Percentiles rank a stretch among this genome's conserved stretches.
Evolutionary conservation across 1,284 basidiomycete genomes (phyloP).

Genomic region (Apiotrichum brassicae): DNA sequence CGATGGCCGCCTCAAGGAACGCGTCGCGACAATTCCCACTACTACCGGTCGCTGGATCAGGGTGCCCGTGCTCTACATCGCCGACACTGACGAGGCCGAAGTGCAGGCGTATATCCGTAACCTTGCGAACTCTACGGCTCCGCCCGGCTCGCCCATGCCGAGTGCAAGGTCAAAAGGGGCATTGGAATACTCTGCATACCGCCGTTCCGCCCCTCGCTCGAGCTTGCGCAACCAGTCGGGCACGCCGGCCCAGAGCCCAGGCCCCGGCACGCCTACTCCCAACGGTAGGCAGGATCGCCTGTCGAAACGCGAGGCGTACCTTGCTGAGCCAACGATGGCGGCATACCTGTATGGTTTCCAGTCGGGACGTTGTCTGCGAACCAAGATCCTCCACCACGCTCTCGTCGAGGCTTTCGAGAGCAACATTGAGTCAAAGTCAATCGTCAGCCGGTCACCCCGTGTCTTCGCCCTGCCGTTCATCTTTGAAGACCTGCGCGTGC

Average conservation of each 20-base stretch:
- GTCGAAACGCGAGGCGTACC: conserved; percentile 12
- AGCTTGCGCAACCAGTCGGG: neutral
- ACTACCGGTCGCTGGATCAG: conserved; percentile 32
- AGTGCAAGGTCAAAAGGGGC: conserved; percentile 3
- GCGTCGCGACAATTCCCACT: conserved; percentile 27
- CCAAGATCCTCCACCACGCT: conserved; percentile 26
- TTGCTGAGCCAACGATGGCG: conserved; percentile 26
- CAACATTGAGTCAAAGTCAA: conserved; percentile 9
- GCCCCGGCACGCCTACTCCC: neutral
- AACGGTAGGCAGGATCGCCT: neutral
- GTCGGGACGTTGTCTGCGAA: conserved; percentile 24
- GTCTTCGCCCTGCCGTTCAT: conserved; percentile 34
- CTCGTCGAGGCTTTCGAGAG: conserved; percentile 21
- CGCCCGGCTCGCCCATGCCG: conserved; percentile 1
- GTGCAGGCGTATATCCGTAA: conserved; percentile 27
- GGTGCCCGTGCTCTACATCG: conserved; percentile 19
- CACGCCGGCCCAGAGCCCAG: neutral
- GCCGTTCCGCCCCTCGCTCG: conserved; percentile 1
- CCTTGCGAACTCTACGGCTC: conserved; percentile 11
- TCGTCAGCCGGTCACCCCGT: conserved; percentile 22
- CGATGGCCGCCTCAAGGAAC: conserved; percentile 28
- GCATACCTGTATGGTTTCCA: conserved; percentile 31
- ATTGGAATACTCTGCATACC: conserved; percentile 16
- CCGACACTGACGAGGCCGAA: conserved; percentile 17
- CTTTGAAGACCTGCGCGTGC: conserved; percentile 32